A percentile compares a stretch with the other conserved stretches of the same genome.
Conservation (phyloP, 202 grass and related monocot species). For the Panicum hallii region DNA sequence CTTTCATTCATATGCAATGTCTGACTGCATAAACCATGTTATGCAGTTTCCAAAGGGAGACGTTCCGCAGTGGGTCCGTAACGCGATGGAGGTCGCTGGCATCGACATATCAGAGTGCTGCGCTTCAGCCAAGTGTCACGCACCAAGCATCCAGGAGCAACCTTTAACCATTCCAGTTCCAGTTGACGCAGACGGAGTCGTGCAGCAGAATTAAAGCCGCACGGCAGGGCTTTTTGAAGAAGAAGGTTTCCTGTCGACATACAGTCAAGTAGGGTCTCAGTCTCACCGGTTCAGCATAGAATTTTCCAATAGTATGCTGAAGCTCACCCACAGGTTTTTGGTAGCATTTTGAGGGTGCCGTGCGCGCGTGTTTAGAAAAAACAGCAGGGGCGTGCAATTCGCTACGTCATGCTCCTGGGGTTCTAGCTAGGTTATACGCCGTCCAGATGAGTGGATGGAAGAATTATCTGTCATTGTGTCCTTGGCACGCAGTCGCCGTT, state of each 20-base stretch:
- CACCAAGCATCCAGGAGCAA: background rate
- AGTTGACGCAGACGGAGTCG: background rate
- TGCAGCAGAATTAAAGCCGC: background rate
- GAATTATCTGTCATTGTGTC: background rate
- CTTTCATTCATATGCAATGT: background rate
- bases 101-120: slow-evolving; percentile 87
- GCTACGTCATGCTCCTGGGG: background rate
- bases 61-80: slow-evolving; percentile 85
- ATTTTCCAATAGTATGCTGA: slow-evolving; percentile 68
- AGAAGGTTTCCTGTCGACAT: background rate
- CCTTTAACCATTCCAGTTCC: background rate
- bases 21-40: slow-evolving; percentile 12
- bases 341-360: background rate
- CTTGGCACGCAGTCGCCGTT: background rate
- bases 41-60: slow-evolving; percentile 84
- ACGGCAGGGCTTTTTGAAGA: background rate
- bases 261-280: slow-evolving; percentile 28
- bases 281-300: slow-evolving; percentile 38
- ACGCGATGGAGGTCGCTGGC: slow-evolving; percentile 92
- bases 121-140: slow-evolving; percentile 43
- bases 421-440: background rate
- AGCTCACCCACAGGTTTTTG: slow-evolving; percentile 28
- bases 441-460: background rate
- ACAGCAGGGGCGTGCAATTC: background rate
- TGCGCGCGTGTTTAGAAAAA: background rate